Evolutionary conservation across 2,329 filamentous ascomycete genomes (phyloP).

Genomic region (Tolypocladium nubicola): DNA sequence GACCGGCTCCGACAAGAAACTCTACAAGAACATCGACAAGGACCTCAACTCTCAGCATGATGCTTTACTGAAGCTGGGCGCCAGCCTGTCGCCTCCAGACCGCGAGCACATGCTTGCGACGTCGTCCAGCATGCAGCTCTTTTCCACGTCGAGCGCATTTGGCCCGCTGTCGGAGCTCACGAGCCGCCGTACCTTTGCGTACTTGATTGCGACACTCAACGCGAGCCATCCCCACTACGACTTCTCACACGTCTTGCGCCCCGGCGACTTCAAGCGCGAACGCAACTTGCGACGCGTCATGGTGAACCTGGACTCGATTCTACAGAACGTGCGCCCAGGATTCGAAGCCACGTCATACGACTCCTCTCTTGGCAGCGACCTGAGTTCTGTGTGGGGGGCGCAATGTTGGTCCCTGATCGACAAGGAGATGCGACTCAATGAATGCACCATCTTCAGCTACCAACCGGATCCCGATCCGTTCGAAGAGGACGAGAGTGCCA

Average conservation of each 20-base stretch:
- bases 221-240: slow-evolving; percentile 88
- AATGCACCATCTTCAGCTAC: slow-evolving; percentile 86
- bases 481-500: slow-evolving; percentile 81
- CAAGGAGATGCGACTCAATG: slow-evolving; percentile 84
- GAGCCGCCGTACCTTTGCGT: slow-evolving; percentile 86
- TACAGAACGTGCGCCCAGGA: slow-evolving; percentile 74
- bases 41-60: slow-evolving; percentile 87
- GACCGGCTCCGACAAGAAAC: slow-evolving; percentile 87
- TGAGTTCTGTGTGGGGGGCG: slow-evolving; percentile 66
- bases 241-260: slow-evolving; percentile 84
- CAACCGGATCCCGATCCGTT: slow-evolving; percentile 83
- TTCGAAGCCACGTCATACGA: slow-evolving; percentile 32
- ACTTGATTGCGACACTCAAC: slow-evolving; percentile 92
- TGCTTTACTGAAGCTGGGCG: slow-evolving; percentile 74
- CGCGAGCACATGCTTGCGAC: slow-evolving; percentile 55
- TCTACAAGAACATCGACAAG: slow-evolving; percentile 91
- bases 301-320: slow-evolving; percentile 74
- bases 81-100: slow-evolving; percentile 76
- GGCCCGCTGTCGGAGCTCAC: slow-evolving; percentile 80
- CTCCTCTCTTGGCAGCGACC: slow-evolving; percentile 30
- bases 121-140: slow-evolving; percentile 47
- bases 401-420: slow-evolving; percentile 89
- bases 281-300: slow-evolving; percentile 71
- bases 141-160: slow-evolving; percentile 83
- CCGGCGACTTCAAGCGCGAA: slow-evolving; percentile 82